Percentiles rank a stretch among this genome's conserved stretches.
These are phyloP conservation scores for Tetracladium maxilliforme DNA, from an alignment of 2,329 filamentous ascomycete genomes.

Conservation along the genomic window DNA sequence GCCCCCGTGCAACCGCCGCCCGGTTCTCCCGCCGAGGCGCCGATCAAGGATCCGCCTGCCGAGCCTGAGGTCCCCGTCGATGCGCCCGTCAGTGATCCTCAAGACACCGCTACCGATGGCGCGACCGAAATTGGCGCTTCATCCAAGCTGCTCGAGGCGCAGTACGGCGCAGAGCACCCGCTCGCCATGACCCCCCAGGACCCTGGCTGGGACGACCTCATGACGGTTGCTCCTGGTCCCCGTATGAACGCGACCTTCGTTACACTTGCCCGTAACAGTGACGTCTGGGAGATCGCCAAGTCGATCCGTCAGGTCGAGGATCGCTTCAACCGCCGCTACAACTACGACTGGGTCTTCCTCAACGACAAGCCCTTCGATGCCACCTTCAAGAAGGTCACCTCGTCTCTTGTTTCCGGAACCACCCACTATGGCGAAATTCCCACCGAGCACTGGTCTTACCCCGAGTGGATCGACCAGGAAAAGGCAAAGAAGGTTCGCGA, in stretches of 20 bases:
- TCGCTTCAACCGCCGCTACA: slow-evolving; percentile 90
- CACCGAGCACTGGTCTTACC: slow-evolving; percentile 93
- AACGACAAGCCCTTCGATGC: slow-evolving; percentile 93
- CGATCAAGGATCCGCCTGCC: too few relatives aligned
- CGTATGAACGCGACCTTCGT: slow-evolving; percentile 97
- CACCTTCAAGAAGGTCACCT: slow-evolving; percentile 84
- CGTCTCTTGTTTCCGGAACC: slow-evolving; percentile 78
- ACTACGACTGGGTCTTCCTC: slow-evolving; percentile 99
- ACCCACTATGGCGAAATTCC: slow-evolving; percentile 85
- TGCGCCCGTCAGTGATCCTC: too few relatives aligned
- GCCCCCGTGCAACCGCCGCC: too few relatives aligned
- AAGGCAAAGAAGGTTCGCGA: slow-evolving; percentile 81
- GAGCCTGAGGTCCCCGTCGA: too few relatives aligned
- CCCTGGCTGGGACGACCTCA: slow-evolving; percentile 35
- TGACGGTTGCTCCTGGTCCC: slow-evolving; percentile 45
- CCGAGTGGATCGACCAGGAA: slow-evolving; percentile 87
- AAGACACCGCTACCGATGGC: too few relatives aligned
- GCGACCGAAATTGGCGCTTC: too few relatives aligned
- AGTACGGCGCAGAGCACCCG: slow-evolving; percentile 27
- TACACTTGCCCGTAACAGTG: slow-evolving; percentile 80
- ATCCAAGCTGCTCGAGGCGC: slow-evolving; percentile 14
- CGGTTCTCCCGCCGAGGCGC: too few relatives aligned
- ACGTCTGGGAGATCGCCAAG: slow-evolving; percentile 92
- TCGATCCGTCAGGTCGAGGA: slow-evolving; percentile 96
- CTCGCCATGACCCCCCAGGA: slow-evolving; percentile 37